phyloP scores from a whole-genome alignment of 2,329 filamentous ascomycete species.

The Talaromyces sp. region DNA sequence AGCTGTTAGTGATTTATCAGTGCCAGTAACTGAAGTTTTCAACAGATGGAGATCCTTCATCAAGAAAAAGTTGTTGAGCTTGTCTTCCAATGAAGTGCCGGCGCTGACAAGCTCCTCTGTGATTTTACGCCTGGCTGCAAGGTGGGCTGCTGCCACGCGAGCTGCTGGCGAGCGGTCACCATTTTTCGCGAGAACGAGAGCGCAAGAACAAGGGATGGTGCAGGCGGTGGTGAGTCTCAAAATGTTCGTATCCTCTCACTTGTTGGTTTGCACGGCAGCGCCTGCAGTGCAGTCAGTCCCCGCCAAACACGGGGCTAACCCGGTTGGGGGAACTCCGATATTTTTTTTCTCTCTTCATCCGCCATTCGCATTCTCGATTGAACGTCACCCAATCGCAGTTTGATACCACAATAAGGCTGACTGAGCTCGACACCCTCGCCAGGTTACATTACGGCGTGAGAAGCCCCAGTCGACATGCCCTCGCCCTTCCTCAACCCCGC shows the following conservation, averaged over 20 bases:
- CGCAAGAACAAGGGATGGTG: background rate
- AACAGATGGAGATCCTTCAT: slow-evolving; percentile 42
- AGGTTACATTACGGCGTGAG: no score
- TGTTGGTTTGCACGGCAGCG: no score
- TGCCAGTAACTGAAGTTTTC: slow-evolving; percentile 20
- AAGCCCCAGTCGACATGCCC: slow-evolving; percentile 24
- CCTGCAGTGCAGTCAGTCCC: background rate
- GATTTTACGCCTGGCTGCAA: slow-evolving; percentile 52
- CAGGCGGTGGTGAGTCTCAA: background rate
- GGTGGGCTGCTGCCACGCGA: slow-evolving; percentile 39
- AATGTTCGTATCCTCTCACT: no score
- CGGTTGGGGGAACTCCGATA: slow-evolving; percentile 5
- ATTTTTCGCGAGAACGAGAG: slow-evolving; percentile 12
- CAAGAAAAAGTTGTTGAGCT: slow-evolving; percentile 66
- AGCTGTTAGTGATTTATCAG: slow-evolving; percentile 39
- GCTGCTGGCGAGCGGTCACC: slow-evolving; percentile 30
- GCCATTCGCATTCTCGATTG: no score
- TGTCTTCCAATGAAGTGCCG: slow-evolving; percentile 73
- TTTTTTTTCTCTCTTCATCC: background rate
- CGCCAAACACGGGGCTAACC: background rate
- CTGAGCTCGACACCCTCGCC: background rate
- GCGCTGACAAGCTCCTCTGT: slow-evolving; percentile 73
- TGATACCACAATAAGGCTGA: background rate
- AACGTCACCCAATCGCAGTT: no score
- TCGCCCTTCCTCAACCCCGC: slow-evolving; percentile 80